Evolutionary conservation across 2,329 filamentous ascomycete species (phyloP).

Genomic region (Blastomyces gilchristii): DNA sequence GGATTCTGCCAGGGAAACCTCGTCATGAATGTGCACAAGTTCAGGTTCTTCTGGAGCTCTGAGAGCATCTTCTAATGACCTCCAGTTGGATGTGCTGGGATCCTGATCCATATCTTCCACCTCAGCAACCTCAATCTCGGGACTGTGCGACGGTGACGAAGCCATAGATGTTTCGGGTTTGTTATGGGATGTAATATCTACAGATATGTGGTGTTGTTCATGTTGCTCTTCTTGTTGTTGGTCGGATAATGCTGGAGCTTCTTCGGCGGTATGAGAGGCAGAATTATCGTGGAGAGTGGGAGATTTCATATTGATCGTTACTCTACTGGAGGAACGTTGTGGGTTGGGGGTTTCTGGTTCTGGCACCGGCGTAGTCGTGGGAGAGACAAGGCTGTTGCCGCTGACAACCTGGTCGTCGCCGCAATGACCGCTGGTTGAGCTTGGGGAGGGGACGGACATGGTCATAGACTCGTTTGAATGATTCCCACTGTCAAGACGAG

Average conservation of each 20-base stretch:
- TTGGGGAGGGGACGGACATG: conserved; percentile 23
- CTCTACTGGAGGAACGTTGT: conserved; percentile 33
- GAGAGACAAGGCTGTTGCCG: conserved; percentile 8
- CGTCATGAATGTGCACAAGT: conserved; percentile 29
- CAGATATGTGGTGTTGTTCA: not conserved
- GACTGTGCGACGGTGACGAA: conserved; percentile 37
- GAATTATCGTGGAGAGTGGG: conserved; percentile 18
- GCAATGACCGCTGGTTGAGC: conserved; percentile 5
- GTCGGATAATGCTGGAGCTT: conserved; percentile 10
- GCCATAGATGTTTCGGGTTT: conserved; percentile 31
- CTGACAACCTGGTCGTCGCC: not conserved
- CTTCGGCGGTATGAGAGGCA: conserved; percentile 15
- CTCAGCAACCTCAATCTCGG: conserved; percentile 41
- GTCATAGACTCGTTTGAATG: conserved; percentile 27
- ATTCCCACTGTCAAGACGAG: conserved; percentile 38
- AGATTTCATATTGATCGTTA: conserved; percentile 41
- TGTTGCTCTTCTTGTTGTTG: not conserved
- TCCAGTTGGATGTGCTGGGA: conserved; percentile 37
- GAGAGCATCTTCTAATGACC: conserved; percentile 27
- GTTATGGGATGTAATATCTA: conserved; percentile 13
- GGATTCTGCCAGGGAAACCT: conserved; percentile 24
- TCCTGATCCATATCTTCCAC: conserved; percentile 42
- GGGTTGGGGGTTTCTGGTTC: conserved; percentile 21
- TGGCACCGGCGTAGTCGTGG: conserved; percentile 12
- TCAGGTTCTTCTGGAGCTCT: conserved; percentile 24